Conservation (phyloP, 148 eudicot species). For the Diospyros kaki region DNA sequence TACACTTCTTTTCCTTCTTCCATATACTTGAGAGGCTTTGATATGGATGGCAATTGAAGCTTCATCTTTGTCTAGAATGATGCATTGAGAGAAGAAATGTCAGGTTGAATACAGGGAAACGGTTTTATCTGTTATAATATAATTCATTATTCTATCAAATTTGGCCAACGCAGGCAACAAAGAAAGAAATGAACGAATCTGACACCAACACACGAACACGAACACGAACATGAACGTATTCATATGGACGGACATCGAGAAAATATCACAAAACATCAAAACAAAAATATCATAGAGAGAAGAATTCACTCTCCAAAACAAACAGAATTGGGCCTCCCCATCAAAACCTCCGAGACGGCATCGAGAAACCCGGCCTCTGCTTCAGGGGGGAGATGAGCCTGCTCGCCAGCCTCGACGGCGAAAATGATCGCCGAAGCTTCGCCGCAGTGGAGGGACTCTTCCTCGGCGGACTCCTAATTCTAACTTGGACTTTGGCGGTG, state of each 20-base stretch:
- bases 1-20: no score
- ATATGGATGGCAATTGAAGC: no score
- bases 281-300: neutral
- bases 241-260: constrained; percentile 21
- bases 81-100: no score
- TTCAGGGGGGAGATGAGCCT: constrained; percentile 74
- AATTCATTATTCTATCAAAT: no score
- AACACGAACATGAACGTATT: no score
- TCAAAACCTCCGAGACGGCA: constrained; percentile 34
- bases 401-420: constrained; percentile 71
- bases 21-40: no score
- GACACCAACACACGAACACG: no score
- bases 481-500: constrained; percentile 20
- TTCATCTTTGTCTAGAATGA: no score
- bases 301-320: neutral
- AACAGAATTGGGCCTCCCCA: neutral
- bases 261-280: constrained; percentile 16
- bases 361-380: constrained; percentile 43
- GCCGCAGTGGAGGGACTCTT: constrained; percentile 39
- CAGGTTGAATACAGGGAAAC: no score
- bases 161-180: no score
- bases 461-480: constrained; percentile 47
- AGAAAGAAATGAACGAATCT: no score
- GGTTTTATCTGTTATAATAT: no score
- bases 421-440: constrained; percentile 61